Evolutionary conservation across 768 basidiomycete genomes (phyloP).

Genomic region (Terana coerulea): DNA sequence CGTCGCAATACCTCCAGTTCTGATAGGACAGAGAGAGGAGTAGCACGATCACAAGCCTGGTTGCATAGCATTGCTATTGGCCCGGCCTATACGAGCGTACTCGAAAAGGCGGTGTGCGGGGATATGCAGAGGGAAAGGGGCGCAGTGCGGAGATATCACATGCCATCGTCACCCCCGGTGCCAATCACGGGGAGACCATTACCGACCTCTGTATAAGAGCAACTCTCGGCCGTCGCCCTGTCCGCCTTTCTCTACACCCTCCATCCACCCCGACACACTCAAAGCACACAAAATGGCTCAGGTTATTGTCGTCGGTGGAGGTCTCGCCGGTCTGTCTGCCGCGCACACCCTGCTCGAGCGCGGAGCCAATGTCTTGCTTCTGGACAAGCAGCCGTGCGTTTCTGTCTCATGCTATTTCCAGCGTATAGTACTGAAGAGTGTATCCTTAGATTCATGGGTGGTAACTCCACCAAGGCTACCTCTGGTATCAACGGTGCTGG

Average conservation of each 20-base stretch:
- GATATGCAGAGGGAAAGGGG: slow-evolving; percentile 9
- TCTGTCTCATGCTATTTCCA: background rate
- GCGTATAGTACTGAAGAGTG: background rate
- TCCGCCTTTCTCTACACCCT: slow-evolving; percentile 9
- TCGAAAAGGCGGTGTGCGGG: slow-evolving; percentile 4
- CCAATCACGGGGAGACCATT: slow-evolving; percentile 1
- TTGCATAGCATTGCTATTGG: no score
- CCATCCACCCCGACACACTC: slow-evolving; percentile 10
- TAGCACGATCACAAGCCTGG: no score
- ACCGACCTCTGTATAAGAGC: slow-evolving; percentile 2
- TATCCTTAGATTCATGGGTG: slow-evolving; percentile 83
- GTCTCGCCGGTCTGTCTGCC: slow-evolving; percentile 91
- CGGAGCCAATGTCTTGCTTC: slow-evolving; percentile 90
- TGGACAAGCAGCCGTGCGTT: slow-evolving; percentile 89
- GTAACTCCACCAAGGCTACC: slow-evolving; percentile 95
- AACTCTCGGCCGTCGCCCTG: slow-evolving; percentile 7
- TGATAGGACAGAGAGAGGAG: no score
- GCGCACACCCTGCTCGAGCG: slow-evolving; percentile 97
- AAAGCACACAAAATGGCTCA: slow-evolving; percentile 38
- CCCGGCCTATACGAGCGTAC: no score
- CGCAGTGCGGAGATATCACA: slow-evolving; percentile 30
- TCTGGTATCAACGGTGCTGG: slow-evolving; percentile 98
- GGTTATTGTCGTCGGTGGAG: slow-evolving; percentile 94
- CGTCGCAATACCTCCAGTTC: no score
- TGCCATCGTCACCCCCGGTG: slow-evolving; percentile 15